These are phyloP conservation scores for Pythium angustatum DNA, from an alignment of 352 stramenopile species.

Conservation along the genomic window DNA sequence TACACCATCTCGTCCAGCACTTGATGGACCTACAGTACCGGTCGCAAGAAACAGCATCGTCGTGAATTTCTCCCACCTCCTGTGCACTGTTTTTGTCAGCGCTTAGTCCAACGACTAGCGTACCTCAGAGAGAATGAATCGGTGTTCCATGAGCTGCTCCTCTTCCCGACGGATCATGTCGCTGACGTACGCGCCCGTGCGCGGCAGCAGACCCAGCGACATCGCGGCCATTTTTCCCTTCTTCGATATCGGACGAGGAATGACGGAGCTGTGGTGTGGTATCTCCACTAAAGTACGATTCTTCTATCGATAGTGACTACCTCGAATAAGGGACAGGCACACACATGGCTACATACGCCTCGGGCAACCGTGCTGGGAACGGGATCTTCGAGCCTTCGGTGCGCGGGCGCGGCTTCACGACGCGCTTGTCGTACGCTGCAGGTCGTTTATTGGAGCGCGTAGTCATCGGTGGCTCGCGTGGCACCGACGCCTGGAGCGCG, in stretches of 20 bases:
- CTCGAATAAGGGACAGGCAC: constrained; percentile 24
- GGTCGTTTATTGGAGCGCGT: constrained; percentile 14
- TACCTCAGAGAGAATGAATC: constrained; percentile 51
- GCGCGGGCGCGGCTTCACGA: constrained; percentile 20
- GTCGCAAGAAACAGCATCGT: background rate
- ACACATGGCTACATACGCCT: constrained; percentile 28
- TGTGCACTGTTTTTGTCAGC: too few relatives aligned
- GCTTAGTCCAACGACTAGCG: background rate
- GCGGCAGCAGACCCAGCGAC: constrained; percentile 36
- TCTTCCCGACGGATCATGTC: constrained; percentile 48
- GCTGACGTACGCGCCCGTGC: constrained; percentile 36
- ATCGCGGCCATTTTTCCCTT: constrained; percentile 8
- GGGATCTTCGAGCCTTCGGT: constrained; percentile 32
- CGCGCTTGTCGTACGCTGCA: constrained; percentile 2
- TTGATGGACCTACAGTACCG: constrained; percentile 59
- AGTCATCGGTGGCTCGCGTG: background rate
- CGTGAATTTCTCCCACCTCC: too few relatives aligned
- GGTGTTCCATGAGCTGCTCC: constrained; percentile 40
- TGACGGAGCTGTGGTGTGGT: background rate
- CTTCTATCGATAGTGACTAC: constrained; percentile 15
- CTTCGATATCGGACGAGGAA: constrained; percentile 15
- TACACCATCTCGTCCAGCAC: constrained; percentile 84
- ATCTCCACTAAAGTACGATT: constrained; percentile 20
- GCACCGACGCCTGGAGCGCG: constrained; percentile 13
- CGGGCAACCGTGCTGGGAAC: constrained; percentile 14